Conservation (phyloP, 139 green algal species). For the Micractinium sp. region DNA sequence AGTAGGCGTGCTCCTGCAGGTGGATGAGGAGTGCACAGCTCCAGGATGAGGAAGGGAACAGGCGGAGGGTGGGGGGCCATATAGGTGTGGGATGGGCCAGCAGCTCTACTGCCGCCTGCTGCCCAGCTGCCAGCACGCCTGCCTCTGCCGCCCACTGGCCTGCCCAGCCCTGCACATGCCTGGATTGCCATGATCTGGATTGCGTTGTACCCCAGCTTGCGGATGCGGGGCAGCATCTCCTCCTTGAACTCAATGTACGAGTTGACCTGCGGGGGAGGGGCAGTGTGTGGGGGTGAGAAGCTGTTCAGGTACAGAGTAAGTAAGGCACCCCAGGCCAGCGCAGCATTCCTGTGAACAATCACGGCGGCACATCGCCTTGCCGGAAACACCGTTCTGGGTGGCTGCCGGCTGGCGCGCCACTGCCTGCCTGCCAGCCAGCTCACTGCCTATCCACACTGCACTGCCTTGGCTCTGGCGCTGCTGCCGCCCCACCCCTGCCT, state of each 20-base stretch:
- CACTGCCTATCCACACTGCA: too few relatives aligned
- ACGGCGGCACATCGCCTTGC: too few relatives aligned
- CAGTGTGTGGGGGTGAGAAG: not conserved
- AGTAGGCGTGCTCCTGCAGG: conserved; percentile 92
- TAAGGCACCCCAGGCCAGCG: too few relatives aligned
- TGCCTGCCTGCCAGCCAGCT: not conserved
- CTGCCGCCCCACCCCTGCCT: not conserved
- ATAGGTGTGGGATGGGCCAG: too few relatives aligned
- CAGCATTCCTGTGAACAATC: not conserved
- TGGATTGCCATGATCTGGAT: conserved; percentile 99
- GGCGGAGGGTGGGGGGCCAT: not conserved
- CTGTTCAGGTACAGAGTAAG: too few relatives aligned
- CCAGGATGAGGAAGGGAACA: not conserved
- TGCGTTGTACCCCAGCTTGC: conserved; percentile 95
- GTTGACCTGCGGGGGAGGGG: conserved; percentile 69
- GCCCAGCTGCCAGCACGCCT: too few relatives aligned
- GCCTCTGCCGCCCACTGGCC: too few relatives aligned
- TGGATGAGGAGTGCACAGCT: not conserved
- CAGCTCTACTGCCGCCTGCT: too few relatives aligned
- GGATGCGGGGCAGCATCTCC: conserved; percentile 95
- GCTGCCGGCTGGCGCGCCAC: too few relatives aligned
- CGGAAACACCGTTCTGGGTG: too few relatives aligned
- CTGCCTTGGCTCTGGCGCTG: too few relatives aligned
- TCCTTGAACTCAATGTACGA: conserved; percentile 93
- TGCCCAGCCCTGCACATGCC: too few relatives aligned